Base-by-base conservation (phyloP, 2,329 filamentous ascomycete genomes). In the Drechslerella coelobrocha region DNA sequence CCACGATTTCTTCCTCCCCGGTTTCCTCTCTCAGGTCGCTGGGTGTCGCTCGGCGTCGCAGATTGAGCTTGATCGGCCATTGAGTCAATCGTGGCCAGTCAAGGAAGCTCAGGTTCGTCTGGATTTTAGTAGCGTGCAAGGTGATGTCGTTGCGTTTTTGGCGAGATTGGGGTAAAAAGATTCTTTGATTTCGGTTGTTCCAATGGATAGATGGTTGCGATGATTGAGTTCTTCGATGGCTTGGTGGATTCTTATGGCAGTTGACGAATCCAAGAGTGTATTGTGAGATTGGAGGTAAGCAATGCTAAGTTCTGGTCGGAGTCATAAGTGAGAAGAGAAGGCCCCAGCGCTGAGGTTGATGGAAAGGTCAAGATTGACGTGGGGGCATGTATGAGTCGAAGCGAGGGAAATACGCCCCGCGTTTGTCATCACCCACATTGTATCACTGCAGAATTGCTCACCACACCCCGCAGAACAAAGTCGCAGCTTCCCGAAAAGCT, bases 1-100 rank as follows among this genome's bases (percentile, higher is more conserved):
- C 79, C 78, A 53, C 78, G 77, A 21, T 78, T 76, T 69, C 78
- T 12, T 34, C 80, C 79, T 39, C 79, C 80, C 74, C 81, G 77
- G 57, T 79, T 76, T 43, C 79, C 79, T 60, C 81, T 78, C 59
- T 80, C 78, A 77, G 69, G 80, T 81, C 73, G 62, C 72, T 76
- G 77, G 9, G 76, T 61, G 55, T 23, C 24, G 62, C 50, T 50
- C 19, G 63, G 17, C 41, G 31, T 10, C 14, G 57, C 19, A 57
- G 69, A 43, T n/a, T n/a, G n/a, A n/a, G n/a, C n/a, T 45, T 71
- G 66, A 34, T 68, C 53, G 10, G 62, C 61, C 57, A 68, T 68
- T 29, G 73, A 21, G 21, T 52, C 26, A 19, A 48, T n/a, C 8
- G 39, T 52, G 7, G 56, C 7, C n/a, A 45, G 37, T 26, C 12